Conservation (phyloP, 345 rosid genomes). For the Arabidopsis suecica region DNA sequence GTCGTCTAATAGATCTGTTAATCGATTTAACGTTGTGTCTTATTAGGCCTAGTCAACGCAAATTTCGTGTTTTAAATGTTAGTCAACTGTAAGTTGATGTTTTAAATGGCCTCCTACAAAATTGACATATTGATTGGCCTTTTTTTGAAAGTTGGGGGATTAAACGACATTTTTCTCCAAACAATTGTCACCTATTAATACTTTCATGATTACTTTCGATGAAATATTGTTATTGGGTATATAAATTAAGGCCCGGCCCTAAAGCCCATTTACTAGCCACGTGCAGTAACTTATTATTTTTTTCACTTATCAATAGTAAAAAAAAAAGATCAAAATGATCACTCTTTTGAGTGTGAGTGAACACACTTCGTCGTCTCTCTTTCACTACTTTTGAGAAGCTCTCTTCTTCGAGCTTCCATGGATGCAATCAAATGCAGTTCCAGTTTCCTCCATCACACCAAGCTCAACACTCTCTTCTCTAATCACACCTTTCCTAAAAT, state of each 20-base stretch:
- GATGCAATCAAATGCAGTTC: slow-evolving; percentile 40
- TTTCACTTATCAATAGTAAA: background rate
- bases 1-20: too few species aligned
- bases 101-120: too few species aligned
- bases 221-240: slow-evolving; percentile 3
- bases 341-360: slow-evolving; percentile 30
- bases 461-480: slow-evolving; percentile 31
- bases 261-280: background rate
- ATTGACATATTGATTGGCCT: too few species aligned
- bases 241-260: background rate
- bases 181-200: too few species aligned
- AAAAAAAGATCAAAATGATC: background rate
- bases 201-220: too few species aligned
- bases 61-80: too few species aligned
- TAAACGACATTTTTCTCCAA: too few species aligned
- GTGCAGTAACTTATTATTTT: background rate
- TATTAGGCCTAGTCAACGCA: too few species aligned
- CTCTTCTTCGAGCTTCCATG: slow-evolving; percentile 33
- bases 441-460: slow-evolving; percentile 22
- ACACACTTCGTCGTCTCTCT: slow-evolving; percentile 18
- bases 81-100: too few species aligned
- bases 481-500: background rate
- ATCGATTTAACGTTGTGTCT: too few species aligned
- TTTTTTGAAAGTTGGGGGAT: too few species aligned
- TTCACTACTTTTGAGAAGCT: slow-evolving; percentile 6